phyloP scores from a whole-genome alignment of 345 rosid species.

The Tarenaya hassleriana region DNA sequence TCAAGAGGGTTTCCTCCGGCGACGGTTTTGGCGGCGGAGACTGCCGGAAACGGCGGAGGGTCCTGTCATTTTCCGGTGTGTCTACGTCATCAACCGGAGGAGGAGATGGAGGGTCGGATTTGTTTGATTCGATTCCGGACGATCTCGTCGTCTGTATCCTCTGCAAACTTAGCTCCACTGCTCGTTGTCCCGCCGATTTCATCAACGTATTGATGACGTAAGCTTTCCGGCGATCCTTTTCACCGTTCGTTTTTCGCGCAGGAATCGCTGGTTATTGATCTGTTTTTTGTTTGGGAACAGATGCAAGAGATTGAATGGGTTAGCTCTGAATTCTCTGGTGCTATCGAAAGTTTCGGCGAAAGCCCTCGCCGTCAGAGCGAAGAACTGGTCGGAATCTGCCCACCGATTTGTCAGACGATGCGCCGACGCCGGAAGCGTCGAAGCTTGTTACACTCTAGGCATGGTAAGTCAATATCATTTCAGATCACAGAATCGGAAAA shows the following conservation, averaged over 20 bases:
- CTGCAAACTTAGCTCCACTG: constrained; percentile 50
- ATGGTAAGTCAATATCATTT: constrained; percentile 41
- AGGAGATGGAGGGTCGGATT: constrained; percentile 27
- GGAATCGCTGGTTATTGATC: not conserved
- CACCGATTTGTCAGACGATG: constrained; percentile 75
- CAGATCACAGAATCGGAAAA: not conserved
- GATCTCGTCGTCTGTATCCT: constrained; percentile 71
- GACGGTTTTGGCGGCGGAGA: constrained; percentile 27
- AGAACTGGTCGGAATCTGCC: constrained; percentile 75
- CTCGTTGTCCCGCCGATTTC: constrained; percentile 67
- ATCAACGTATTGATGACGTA: constrained; percentile 65
- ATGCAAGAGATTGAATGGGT: constrained; percentile 70
- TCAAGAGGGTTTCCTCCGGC: constrained; percentile 13
- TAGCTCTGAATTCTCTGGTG: constrained; percentile 49
- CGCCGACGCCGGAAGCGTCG: constrained; percentile 80
- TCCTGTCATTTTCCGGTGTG: constrained; percentile 26
- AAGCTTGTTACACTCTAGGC: constrained; percentile 93
- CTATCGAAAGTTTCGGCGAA: constrained; percentile 55
- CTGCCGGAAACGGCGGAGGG: constrained; percentile 35
- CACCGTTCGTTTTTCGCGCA: too few species aligned
- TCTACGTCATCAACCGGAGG: not conserved
- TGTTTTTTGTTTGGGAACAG: constrained; percentile 34
- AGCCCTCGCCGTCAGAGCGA: constrained; percentile 51
- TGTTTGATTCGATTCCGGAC: constrained; percentile 65
- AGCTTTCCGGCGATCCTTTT: constrained; percentile 10